Conservation (phyloP, 768 basidiomycete species). For the Calocera cornea region DNA sequence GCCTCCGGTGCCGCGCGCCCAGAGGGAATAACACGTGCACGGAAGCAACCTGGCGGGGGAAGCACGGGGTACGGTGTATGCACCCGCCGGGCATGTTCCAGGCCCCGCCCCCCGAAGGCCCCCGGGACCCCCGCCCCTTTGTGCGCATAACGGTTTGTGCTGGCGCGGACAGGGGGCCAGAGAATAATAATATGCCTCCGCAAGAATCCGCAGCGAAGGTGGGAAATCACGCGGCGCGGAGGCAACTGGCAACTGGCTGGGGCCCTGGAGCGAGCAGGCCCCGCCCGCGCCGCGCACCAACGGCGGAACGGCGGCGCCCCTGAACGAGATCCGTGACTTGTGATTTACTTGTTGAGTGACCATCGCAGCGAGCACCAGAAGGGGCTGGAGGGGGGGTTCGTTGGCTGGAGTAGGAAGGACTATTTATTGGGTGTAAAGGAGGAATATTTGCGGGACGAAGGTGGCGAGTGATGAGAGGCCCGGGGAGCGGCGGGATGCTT, state of each 20-base stretch:
- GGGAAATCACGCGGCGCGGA: conserved; percentile 1
- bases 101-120: not conserved
- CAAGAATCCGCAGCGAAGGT: not conserved
- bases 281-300: too few species aligned
- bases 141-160: not conserved
- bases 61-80: not conserved
- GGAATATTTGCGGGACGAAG: not conserved
- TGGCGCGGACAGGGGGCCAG: not conserved
- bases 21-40: not conserved
- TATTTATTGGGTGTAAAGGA: not conserved
- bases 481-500: not conserved
- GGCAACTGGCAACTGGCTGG: not conserved
- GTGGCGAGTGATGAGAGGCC: not conserved
- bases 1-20: not conserved
- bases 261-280: not conserved
- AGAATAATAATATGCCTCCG: not conserved
- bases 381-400: too few species aligned
- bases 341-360: too few species aligned
- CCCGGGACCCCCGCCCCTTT: not conserved
- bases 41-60: not conserved
- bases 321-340: too few species aligned
- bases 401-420: too few species aligned
- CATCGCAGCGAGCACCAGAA: too few species aligned
- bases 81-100: not conserved
- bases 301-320: not conserved